Conservation (phyloP, 2,329 filamentous ascomycete species). For the Paecilomyces fulvus region DNA sequence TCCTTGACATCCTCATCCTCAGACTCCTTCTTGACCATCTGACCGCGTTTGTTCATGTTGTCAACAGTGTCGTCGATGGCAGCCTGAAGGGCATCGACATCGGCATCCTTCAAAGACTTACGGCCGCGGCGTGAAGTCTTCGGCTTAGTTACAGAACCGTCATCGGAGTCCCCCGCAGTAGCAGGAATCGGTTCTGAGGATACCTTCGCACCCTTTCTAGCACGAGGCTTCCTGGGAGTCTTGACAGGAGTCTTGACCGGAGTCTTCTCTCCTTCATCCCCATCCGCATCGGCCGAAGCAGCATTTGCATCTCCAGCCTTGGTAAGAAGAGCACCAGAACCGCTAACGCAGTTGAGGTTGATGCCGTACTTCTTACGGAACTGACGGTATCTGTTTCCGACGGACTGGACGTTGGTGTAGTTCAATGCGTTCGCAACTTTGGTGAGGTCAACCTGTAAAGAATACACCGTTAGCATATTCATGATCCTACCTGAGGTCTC, state of each 20-base stretch:
- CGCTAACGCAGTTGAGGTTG: conserved; percentile 8
- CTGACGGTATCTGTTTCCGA: conserved; percentile 18
- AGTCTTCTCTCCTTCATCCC: too few relatives aligned
- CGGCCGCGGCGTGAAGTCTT: not conserved
- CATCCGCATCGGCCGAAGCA: not conserved
- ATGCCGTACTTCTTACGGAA: conserved; percentile 19
- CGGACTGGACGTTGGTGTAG: conserved; percentile 20
- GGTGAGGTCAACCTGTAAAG: conserved; percentile 17
- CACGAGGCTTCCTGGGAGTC: conserved; percentile 1
- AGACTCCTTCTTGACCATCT: not conserved
- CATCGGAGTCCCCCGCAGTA: not conserved
- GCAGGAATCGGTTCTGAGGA: conserved; percentile 12
- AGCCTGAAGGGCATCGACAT: not conserved
- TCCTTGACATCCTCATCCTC: not conserved
- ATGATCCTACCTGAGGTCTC: too few relatives aligned
- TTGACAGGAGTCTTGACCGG: not conserved
- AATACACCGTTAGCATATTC: not conserved
- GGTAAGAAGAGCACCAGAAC: not conserved
- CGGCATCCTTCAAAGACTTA: not conserved
- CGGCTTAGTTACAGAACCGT: not conserved
- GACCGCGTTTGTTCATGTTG: not conserved
- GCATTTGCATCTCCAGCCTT: not conserved
- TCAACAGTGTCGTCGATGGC: not conserved
- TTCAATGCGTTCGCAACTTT: conserved; percentile 15
- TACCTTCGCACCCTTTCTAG: conserved; percentile 12